Base-by-base conservation (phyloP, 495 filamentous ascomycete species). In the Cercophora scortea region DNA sequence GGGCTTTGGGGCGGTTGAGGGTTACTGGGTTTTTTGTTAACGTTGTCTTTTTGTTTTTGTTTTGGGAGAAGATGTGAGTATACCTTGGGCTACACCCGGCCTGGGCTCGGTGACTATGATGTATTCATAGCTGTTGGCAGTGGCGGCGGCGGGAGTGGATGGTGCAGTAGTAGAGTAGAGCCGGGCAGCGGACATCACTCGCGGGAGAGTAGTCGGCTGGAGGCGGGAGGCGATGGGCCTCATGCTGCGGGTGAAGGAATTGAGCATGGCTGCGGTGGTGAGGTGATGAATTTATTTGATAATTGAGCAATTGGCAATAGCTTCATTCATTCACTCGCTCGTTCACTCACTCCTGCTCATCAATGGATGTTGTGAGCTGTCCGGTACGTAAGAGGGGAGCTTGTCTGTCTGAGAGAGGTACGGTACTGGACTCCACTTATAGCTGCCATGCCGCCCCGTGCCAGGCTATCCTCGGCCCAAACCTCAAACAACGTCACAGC, bases 1-100 rank as follows among this genome's bases (percentile, higher is more conserved):
- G 83, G 35, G 90, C 89, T 71, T 92, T 94, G 51, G 93, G 93
- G 36, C 93, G 87, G 78, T 94, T 90, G 50, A 98, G 76, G n/a
- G 90, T 93, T 62, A 97, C 92, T 95, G 15, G 47, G 35, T 25
- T 13, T 11, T 38, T 25, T 25, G 25, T 5, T 25, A 2, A 25
- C 11, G 25, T 49, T 19, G 25, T 49, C 25, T 17, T 4, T 50
- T 15, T 19, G 1, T 19, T 16, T 42, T 10, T 36, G 13, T 34
- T n/a, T 0, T 2, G 12, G 38, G 45, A 53, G 36, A 25, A 39
- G 33, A 8, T 36, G 9, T 33, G 13, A 25, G 13, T n/a, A 54
- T 79, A 96, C 93, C 87, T 70, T 94, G 78, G 6, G 86, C 90
- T 36, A 98, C 93, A 17, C 90, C 89, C 2, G 89, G 86, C 61